These are phyloP conservation scores for Phanerochaete sordida DNA, from an alignment of 768 basidiomycete genomes.

Conservation along the genomic window DNA sequence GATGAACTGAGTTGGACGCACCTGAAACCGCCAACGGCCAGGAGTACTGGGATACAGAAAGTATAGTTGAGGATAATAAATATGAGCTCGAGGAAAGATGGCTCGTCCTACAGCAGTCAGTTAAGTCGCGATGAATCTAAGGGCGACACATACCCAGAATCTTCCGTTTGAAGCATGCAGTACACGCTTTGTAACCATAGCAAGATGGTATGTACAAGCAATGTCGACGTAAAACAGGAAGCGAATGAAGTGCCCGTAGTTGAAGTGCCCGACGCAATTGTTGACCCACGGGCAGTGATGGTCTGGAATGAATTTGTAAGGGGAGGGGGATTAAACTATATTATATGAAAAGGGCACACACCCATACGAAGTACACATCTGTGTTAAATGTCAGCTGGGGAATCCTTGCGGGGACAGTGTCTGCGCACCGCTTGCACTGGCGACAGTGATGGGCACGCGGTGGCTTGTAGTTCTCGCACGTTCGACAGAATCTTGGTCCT, in stretches of 20 bases:
- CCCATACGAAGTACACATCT: slow-evolving; percentile 92
- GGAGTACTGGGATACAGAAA: slow-evolving; percentile 77
- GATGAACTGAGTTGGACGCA: not conserved
- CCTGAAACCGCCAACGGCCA: slow-evolving; percentile 92
- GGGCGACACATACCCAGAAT: slow-evolving; percentile 48
- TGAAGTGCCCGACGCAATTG: slow-evolving; percentile 92
- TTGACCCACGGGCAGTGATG: slow-evolving; percentile 94
- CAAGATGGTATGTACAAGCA: slow-evolving; percentile 83
- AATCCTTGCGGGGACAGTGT: not conserved
- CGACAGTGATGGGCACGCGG: slow-evolving; percentile 92
- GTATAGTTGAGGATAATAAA: slow-evolving; percentile 89
- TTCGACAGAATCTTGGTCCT: slow-evolving; percentile 79
- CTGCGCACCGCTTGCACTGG: slow-evolving; percentile 71
- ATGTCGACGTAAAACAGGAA: slow-evolving; percentile 92
- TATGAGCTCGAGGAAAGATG: slow-evolving; percentile 64
- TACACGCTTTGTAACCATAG: slow-evolving; percentile 74
- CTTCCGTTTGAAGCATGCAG: slow-evolving; percentile 37
- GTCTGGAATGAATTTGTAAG: slow-evolving; percentile 51
- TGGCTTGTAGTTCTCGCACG: slow-evolving; percentile 82
- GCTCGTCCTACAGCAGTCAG: slow-evolving; percentile 51
- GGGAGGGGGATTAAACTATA: slow-evolving; percentile 8
- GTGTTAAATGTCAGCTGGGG: not conserved
- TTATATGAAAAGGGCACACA: slow-evolving; percentile 27
- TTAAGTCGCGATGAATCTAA: not conserved
- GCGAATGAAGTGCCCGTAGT: slow-evolving; percentile 85